phyloP scores from a whole-genome alignment of 2,329 filamentous ascomycete genomes.

The Pyricularia sp. region DNA sequence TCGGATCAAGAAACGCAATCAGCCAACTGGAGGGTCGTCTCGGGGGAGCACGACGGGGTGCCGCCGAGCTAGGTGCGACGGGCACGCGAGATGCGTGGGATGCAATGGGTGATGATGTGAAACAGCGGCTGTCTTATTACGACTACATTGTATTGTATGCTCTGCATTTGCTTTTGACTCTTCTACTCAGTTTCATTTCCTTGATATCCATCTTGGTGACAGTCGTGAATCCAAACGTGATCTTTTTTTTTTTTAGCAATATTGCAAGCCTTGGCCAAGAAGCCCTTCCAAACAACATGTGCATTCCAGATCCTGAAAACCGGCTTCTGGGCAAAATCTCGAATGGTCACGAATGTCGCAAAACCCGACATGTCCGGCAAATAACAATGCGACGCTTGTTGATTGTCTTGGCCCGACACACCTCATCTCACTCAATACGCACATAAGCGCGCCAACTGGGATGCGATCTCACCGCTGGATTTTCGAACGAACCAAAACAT shows the following conservation, averaged over 20 bases:
- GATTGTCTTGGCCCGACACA: not conserved
- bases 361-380: no score
- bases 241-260: no score
- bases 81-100: not conserved
- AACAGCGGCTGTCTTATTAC: not conserved
- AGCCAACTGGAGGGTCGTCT: not conserved
- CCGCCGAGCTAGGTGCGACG: not conserved
- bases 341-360: no score
- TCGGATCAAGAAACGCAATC: not conserved
- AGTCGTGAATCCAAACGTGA: not conserved
- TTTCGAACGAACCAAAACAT: no score
- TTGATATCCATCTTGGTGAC: not conserved
- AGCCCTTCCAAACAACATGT: not conserved
- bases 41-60: not conserved
- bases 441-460: not conserved
- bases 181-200: not conserved
- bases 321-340: no score
- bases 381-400: no score
- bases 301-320: not conserved
- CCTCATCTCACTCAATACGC: not conserved
- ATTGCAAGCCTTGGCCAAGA: not conserved
- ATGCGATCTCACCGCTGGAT: no score
- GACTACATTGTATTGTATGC: not conserved
- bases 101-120: not conserved
- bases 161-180: not conserved